Evolutionary conservation across 768 basidiomycete genomes (phyloP).

Genomic region (Naganishia kalamii): DNA sequence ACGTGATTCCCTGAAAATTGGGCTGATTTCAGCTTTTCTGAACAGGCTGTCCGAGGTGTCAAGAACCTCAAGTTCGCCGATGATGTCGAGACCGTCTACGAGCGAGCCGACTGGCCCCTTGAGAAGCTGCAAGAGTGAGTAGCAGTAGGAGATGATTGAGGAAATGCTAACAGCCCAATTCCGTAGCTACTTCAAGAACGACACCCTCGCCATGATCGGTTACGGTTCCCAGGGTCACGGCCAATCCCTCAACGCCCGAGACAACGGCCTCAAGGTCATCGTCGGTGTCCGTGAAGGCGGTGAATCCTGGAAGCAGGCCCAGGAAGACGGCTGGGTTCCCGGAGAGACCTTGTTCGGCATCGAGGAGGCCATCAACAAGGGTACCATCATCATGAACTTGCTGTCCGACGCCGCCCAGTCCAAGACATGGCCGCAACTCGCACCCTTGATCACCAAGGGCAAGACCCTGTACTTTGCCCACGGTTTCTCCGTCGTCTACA

Average conservation of each 20-base stretch:
- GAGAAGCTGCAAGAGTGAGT: conserved; percentile 82
- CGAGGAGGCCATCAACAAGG: conserved; percentile 89
- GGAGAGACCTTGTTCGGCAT: conserved; percentile 97
- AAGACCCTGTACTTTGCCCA: conserved; percentile 99
- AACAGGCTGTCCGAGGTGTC: conserved; percentile 61
- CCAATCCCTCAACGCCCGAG: conserved; percentile 96
- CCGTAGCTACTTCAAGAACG: conserved; percentile 85
- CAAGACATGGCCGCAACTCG: conserved; percentile 80
- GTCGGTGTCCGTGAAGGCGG: conserved; percentile 96
- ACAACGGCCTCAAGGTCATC: conserved; percentile 97
- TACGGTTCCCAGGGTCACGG: conserved; percentile 95
- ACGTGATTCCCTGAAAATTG: background rate
- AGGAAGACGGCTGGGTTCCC: conserved; percentile 95
- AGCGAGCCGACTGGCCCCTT: conserved; percentile 94
- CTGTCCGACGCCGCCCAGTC: conserved; percentile 99
- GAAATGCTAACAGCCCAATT: background rate
- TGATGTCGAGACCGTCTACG: conserved; percentile 85
- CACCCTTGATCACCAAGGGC: conserved; percentile 95
- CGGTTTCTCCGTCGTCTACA: conserved; percentile 98
- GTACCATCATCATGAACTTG: conserved; percentile 99
- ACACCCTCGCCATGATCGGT: conserved; percentile 96
- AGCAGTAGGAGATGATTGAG: background rate
- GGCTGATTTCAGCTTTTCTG: background rate
- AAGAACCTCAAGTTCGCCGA: conserved; percentile 97
- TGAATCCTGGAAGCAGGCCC: conserved; percentile 91